Percentiles rank a stretch among this genome's conserved stretches.
Evolutionary conservation across 2,329 filamentous ascomycete genomes (phyloP).

Genomic region (Cercospora janseana): DNA sequence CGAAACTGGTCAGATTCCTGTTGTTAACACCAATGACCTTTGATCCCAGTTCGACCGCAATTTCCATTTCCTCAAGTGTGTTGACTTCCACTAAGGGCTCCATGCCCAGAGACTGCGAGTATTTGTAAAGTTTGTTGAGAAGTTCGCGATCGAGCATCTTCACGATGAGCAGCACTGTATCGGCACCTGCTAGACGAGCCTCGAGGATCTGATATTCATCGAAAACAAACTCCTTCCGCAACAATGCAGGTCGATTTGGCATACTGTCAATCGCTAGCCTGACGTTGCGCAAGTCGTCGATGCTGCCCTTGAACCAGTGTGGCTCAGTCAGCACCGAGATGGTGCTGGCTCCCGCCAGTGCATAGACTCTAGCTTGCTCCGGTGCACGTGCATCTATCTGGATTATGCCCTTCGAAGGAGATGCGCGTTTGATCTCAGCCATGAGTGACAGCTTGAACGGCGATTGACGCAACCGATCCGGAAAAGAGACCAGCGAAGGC

Average conservation of each 20-base stretch:
- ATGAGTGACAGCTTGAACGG: slow-evolving; percentile 88
- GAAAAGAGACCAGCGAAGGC: slow-evolving; percentile 78
- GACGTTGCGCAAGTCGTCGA: slow-evolving; percentile 86
- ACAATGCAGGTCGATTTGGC: slow-evolving; percentile 84
- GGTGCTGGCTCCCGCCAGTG: slow-evolving; percentile 88
- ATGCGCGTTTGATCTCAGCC: slow-evolving; percentile 96
- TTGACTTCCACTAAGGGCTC: slow-evolving; percentile 97
- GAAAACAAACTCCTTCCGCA: slow-evolving; percentile 96
- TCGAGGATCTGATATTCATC: slow-evolving; percentile 98
- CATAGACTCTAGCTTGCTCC: slow-evolving; percentile 85
- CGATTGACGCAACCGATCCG: slow-evolving; percentile 74
- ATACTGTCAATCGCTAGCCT: slow-evolving; percentile 85
- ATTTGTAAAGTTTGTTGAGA: slow-evolving; percentile 76
- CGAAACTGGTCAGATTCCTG: slow-evolving; percentile 91
- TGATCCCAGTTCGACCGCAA: slow-evolving; percentile 79
- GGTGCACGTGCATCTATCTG: slow-evolving; percentile 84
- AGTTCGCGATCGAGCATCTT: slow-evolving; percentile 87
- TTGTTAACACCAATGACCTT: slow-evolving; percentile 98
- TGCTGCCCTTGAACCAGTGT: slow-evolving; percentile 98
- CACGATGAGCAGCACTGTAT: slow-evolving; percentile 92
- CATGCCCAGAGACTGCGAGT: slow-evolving; percentile 89
- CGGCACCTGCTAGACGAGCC: slow-evolving; percentile 85
- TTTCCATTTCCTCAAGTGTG: slow-evolving; percentile 86
- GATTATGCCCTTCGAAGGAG: slow-evolving; percentile 93
- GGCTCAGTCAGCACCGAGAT: slow-evolving; percentile 99